Evolutionary conservation across 2,329 filamentous ascomycete species (phyloP), one percentile per base, ranked within the genome.

Genomic region (Sporothrix pseudoabietina): DNA sequence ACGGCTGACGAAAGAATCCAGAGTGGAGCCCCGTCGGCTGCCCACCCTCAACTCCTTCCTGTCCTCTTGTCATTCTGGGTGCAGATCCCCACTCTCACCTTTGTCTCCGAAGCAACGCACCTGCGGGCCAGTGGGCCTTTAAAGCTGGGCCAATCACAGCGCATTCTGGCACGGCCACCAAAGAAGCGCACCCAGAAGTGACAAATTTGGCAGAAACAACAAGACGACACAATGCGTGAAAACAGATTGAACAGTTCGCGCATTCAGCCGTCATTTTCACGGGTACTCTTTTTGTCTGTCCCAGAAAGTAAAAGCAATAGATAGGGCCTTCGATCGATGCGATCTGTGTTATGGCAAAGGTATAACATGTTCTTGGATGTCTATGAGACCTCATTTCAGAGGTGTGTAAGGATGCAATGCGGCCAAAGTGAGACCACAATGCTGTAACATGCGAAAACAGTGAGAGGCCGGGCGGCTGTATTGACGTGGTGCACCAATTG

Each of bases 1-100:
- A 73, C 69, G 74, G 74, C 72, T 75, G 72, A 73, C 80, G 69
- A 66, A 71, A 68, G 69, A 68, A 30, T 30, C 9, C n/a, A 44
- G 57, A 54, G 69, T 65, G 72, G 72, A 19, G 47, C 52, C 61
- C n/a, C 12, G 41, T 30, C 26, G 41, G 32, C 39, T 71, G 54
- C 35, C 52, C 41, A 63, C 30, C 26, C 44, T 47, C 30, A 39
- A 44, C 35, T 54, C n/a, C 30, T 22, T 55, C 49, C 6, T n/a
- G 14, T n/a, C 19, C n/a, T 22, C 52, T 55, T 30, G 22, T 55
- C 52, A 22, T 16, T 65, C 63, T 65, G 54, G 44, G 44, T 73
- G 66, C 57, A 66, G 69, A n/a, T 69, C 63, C 22, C 72, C 72
- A 74, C 63, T 55, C 52, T 9, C n/a, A 35, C 71, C 71, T 68